phyloP scores from a whole-genome alignment of 805 yeast species.

The Lachancea meyersii region DNA sequence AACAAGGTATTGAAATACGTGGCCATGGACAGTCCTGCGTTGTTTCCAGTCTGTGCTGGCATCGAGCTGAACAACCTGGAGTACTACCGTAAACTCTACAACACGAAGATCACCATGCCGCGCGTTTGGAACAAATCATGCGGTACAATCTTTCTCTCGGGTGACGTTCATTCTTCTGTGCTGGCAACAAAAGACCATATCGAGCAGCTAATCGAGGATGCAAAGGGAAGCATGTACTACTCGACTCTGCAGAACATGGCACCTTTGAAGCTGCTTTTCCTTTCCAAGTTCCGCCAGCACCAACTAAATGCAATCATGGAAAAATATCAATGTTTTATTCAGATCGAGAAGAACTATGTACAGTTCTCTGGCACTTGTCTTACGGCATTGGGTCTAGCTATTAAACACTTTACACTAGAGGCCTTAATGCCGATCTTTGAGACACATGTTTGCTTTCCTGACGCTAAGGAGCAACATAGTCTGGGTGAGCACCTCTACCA shows the following conservation, averaged over 20 bases:
- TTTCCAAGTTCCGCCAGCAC: constrained; percentile 15
- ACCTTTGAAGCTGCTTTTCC: constrained; percentile 21
- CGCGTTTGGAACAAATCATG: constrained; percentile 9
- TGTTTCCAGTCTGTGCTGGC: constrained; percentile 23
- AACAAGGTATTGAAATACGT: constrained; percentile 17
- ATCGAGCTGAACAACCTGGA: constrained; percentile 19
- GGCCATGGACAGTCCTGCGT: constrained; percentile 18
- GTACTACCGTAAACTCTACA: constrained; percentile 14
- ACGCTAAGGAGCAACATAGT: background rate
- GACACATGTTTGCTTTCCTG: constrained; percentile 16
- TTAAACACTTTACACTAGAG: constrained; percentile 23
- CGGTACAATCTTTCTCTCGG: constrained; percentile 17
- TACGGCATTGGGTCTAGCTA: constrained; percentile 17
- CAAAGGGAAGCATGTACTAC: constrained; percentile 12
- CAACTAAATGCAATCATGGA: constrained; percentile 25
- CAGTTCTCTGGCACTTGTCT: constrained; percentile 22
- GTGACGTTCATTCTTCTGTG: constrained; percentile 17
- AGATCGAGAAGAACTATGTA: constrained; percentile 16
- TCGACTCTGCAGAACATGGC: constrained; percentile 19
- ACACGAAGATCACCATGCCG: constrained; percentile 19
- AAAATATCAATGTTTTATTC: constrained; percentile 24
- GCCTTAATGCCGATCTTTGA: constrained; percentile 27
- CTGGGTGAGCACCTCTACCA: background rate
- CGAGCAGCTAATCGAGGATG: constrained; percentile 9
- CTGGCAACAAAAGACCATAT: constrained; percentile 18